Evolutionary conservation across 495 filamentous ascomycete species (phyloP).

Genomic region (Choiromyces venosus): DNA sequence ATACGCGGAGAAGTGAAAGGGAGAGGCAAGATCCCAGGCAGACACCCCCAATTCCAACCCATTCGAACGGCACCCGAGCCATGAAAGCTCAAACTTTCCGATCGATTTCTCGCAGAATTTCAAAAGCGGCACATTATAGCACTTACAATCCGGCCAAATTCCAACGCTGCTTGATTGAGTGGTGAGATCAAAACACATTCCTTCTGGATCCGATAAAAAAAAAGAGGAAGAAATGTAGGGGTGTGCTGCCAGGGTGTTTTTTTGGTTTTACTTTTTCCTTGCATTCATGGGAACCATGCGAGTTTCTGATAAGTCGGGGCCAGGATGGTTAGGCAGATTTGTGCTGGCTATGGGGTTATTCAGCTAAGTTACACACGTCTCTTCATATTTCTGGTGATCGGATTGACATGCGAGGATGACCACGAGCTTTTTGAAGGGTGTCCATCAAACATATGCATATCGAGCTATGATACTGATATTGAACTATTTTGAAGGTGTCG

Average conservation of each 20-base stretch:
- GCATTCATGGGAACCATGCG: neutral
- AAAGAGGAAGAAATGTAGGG: slow-evolving; percentile 8
- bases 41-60: neutral
- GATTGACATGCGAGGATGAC: neutral
- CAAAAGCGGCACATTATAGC: slow-evolving; percentile 13
- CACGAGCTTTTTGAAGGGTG: neutral
- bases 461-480: neutral
- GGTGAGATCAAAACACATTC: slow-evolving; percentile 4
- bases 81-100: neutral
- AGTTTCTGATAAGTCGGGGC: neutral
- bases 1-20: neutral
- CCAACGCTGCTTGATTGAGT: neutral
- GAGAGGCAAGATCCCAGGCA: neutral
- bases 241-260: slow-evolving; percentile 4
- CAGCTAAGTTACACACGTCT: neutral
- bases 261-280: slow-evolving; percentile 17
- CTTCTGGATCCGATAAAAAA: slow-evolving; percentile 4
- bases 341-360: neutral
- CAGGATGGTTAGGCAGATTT: neutral
- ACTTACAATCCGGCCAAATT: slow-evolving; percentile 3
- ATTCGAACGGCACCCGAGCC: neutral
- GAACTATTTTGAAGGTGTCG: neutral
- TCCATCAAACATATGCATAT: neutral
- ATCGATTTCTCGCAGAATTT: slow-evolving; percentile 28
- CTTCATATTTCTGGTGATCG: neutral